Evolutionary conservation across 768 basidiomycete genomes (phyloP), one percentile per base, ranked within the genome.

Genomic region (Leccinum aurantiacum): DNA sequence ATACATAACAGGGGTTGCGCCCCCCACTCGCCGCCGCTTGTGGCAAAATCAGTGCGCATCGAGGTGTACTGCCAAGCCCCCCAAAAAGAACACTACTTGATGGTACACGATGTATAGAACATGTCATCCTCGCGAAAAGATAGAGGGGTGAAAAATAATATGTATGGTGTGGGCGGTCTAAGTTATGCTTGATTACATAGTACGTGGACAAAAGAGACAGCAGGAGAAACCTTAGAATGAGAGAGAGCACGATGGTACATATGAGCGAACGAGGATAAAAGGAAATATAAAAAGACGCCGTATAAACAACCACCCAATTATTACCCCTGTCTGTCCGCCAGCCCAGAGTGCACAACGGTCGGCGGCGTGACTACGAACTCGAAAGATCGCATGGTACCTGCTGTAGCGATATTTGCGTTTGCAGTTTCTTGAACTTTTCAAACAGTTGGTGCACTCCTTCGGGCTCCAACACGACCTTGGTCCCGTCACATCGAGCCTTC

Each of bases 401-500:
- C 19, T 66, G 64, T 48, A 48, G 15, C 37, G 49, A 24, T 49
- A 63, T 46, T 53, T 63, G 61, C 50, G 60, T 52, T 13, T 60
- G 67, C 53, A 55, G 44, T 56, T 74, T 73, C 57, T 75, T 69
- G 46, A 82, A 74, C 52, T 67, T 74, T 63, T 81, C 78, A 61
- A 83, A 74, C 53, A 82, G 71, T 44, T 77, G 74, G 54, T 71
- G 74, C 59, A 82, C 76, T 38, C 78, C 74, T 60, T 77, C 72
- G 6, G 80, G 79, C 61, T 83, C 89, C 52, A 93, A 74, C 19
- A 93, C 91, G 41, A 92, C 88, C 76, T 90, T 91, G 27, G 85
- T 85, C 38, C 92, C 92, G 61, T 93, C 91, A 67, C 92, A 94
- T 49, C 84, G 81, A 51, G 92, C 92, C 76, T 94, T 93, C 68